Evolutionary conservation across 2,329 filamentous ascomycete species (phyloP).

Genomic region (Xylariaceae sp.): DNA sequence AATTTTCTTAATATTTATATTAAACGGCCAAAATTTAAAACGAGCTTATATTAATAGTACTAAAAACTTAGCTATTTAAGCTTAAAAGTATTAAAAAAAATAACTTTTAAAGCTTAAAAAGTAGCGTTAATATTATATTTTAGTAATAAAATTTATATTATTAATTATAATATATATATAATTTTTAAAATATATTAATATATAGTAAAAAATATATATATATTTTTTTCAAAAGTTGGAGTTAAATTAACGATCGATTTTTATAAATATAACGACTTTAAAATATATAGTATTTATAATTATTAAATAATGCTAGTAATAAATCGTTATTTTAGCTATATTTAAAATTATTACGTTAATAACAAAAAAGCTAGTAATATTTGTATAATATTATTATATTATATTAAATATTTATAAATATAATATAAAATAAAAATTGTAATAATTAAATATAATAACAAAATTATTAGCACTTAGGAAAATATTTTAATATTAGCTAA

Average conservation of each 20-base stretch:
- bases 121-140: background rate
- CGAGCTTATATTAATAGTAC: no score
- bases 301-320: background rate
- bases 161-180: background rate
- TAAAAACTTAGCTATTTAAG: no score
- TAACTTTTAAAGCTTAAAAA: background rate
- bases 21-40: no score
- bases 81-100: background rate
- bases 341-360: no score
- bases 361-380: no score
- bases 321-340: background rate
- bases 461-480: no score
- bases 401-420: background rate
- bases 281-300: background rate
- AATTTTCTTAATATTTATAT: no score
- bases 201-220: background rate
- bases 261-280: background rate
- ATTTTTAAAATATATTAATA: background rate
- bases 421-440: no score
- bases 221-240: background rate
- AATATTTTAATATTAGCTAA: background rate
- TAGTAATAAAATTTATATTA: background rate
- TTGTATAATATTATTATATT: background rate
- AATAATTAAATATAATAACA: background rate
- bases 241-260: background rate